These are phyloP conservation scores for Cytospora paraplurivora DNA, from an alignment of 2,329 filamentous ascomycete genomes.

Conservation along the genomic window DNA sequence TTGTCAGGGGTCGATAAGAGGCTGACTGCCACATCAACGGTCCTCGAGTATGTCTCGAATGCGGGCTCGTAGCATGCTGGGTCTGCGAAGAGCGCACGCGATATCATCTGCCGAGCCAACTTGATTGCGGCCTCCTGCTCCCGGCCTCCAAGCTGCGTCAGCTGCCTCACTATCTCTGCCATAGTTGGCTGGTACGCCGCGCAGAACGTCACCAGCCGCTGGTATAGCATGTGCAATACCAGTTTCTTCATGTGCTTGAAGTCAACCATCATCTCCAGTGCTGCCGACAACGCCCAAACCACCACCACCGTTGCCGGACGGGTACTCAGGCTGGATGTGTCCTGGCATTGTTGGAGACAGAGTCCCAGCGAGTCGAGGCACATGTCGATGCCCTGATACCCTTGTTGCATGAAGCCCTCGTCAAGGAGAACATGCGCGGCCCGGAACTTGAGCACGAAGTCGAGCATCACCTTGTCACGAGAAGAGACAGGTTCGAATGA, in stretches of 20 bases:
- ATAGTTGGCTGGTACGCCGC: constrained; percentile 12
- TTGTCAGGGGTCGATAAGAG: background rate
- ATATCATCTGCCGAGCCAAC: constrained; percentile 10
- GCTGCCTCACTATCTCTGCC: constrained; percentile 8
- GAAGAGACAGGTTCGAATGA: background rate
- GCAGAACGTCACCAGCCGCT: constrained; percentile 1
- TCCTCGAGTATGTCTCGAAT: constrained; percentile 15
- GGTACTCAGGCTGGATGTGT: background rate
- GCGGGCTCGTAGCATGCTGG: background rate
- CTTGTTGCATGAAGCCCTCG: constrained; percentile 4
- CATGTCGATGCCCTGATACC: background rate
- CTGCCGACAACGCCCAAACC: constrained; percentile 15
- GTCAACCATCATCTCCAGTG: constrained; percentile 14
- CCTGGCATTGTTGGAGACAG: constrained; percentile 14
- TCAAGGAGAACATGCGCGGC: constrained; percentile 18
- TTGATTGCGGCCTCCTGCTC: constrained; percentile 9
- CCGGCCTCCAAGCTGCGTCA: background rate
- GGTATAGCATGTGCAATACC: constrained; percentile 6
- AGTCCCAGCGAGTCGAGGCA: constrained; percentile 12
- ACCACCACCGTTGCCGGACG: constrained; percentile 6
- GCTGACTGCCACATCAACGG: constrained; percentile 8
- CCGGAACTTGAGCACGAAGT: constrained; percentile 23
- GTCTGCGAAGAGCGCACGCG: constrained; percentile 1
- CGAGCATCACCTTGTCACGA: constrained; percentile 18
- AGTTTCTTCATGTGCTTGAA: constrained; percentile 5